phyloP scores from a whole-genome alignment of 169 alveolate species.

The Plasmodium ovale region DNA sequence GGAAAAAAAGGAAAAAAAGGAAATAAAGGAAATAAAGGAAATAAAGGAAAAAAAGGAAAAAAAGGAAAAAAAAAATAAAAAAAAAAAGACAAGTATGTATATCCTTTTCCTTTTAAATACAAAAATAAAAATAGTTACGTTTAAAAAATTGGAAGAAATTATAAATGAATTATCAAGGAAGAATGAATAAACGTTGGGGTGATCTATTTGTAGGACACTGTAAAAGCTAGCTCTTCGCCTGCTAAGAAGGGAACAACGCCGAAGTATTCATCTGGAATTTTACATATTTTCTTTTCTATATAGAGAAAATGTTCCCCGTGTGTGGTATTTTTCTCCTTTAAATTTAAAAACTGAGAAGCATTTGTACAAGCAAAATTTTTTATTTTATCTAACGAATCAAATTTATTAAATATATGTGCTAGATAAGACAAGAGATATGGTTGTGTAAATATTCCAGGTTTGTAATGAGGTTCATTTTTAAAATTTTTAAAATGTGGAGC shows the following conservation, averaged over 20 bases:
- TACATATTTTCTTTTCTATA: constrained; percentile 33
- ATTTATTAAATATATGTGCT: constrained; percentile 75
- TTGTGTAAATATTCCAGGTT: constrained; percentile 86
- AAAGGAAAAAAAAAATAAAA: no score
- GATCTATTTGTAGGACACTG: constrained; percentile 40
- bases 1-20: no score
- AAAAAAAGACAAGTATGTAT: no score
- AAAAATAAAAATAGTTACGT: no score
- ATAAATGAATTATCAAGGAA: no score
- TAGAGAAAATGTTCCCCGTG: constrained; percentile 18
- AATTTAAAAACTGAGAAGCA: constrained; percentile 80
- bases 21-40: no score
- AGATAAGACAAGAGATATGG: constrained; percentile 82
- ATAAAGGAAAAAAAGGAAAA: no score
- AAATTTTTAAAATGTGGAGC: constrained; percentile 84
- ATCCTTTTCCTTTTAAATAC: no score
- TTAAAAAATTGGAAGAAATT: no score
- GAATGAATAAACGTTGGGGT: no score
- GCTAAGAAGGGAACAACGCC: constrained; percentile 86
- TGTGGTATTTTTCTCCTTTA: constrained; percentile 65
- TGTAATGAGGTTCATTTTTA: constrained; percentile 77
- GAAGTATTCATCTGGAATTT: constrained; percentile 44
- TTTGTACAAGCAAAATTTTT: constrained; percentile 81
- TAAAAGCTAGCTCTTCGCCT: constrained; percentile 69
- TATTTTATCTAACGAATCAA: constrained; percentile 78